Conservation (phyloP, 352 stramenopile genomes). For the Saprolegnia diclina region DNA sequence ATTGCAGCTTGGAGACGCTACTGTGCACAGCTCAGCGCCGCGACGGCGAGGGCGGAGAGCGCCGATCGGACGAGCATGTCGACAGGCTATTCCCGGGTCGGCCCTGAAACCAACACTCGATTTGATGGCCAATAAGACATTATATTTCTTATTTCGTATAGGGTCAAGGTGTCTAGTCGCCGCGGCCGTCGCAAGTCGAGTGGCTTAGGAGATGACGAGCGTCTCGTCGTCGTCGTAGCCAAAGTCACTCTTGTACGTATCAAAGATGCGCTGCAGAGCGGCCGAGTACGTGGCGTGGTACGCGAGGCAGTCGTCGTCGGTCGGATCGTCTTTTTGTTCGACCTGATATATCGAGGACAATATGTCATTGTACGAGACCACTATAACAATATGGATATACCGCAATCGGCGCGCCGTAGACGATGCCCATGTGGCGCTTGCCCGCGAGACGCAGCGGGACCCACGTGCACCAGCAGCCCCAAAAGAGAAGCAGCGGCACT, state of each 20-base stretch:
- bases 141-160: too few relatives aligned
- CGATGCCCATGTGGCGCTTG: constrained; percentile 58
- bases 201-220: constrained; percentile 52
- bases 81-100: not conserved
- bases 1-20: too few relatives aligned
- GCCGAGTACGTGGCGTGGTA: constrained; percentile 54
- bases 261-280: constrained; percentile 57
- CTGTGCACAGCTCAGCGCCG: too few relatives aligned
- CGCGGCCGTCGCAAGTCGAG: too few relatives aligned
- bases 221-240: constrained; percentile 70
- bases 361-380: not conserved
- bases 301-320: constrained; percentile 44
- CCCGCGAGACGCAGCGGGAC: constrained; percentile 53
- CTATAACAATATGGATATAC: constrained; percentile 11
- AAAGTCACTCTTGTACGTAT: constrained; percentile 59
- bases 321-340: constrained; percentile 48
- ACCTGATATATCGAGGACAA: constrained; percentile 16
- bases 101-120: not conserved
- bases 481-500: constrained; percentile 74
- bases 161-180: too few relatives aligned
- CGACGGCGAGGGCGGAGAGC: too few relatives aligned
- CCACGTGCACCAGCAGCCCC: constrained; percentile 69
- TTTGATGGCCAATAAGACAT: too few relatives aligned
- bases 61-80: too few relatives aligned
- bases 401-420: constrained; percentile 66